phyloP scores from a whole-genome alignment of 2,329 filamentous ascomycete species.

The Raffaelea deltoideospora region DNA sequence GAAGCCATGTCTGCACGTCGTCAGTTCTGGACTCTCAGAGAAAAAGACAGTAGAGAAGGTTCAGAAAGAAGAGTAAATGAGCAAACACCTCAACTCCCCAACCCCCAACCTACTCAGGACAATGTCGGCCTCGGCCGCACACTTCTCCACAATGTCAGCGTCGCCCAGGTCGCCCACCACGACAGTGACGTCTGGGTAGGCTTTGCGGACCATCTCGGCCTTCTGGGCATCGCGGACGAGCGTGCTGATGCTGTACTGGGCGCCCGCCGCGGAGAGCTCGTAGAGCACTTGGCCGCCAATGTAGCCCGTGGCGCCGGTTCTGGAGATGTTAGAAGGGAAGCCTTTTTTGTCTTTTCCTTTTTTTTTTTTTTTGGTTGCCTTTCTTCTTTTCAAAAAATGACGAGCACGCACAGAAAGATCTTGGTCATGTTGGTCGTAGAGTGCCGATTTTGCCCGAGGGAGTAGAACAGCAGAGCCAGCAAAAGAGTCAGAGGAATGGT shows the following conservation, averaged over 20 bases:
- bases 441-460: too few relatives aligned
- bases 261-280: background rate
- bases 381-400: background rate
- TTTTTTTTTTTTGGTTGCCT: background rate
- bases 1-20: background rate
- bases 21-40: background rate
- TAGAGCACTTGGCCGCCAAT: conserved; percentile 1
- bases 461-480: too few relatives aligned
- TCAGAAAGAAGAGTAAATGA: background rate
- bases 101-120: background rate
- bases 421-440: background rate
- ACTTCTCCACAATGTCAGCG: background rate
- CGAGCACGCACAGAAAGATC: background rate
- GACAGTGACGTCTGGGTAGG: background rate
- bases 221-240: background rate
- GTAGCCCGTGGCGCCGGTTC: conserved; percentile 1
- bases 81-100: background rate
- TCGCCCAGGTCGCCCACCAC: background rate
- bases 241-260: background rate
- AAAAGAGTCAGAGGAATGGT: too few relatives aligned
- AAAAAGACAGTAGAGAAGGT: background rate
- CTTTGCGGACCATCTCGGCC: background rate
- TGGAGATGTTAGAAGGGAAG: background rate
- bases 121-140: background rate
- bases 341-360: too few relatives aligned